phyloP scores from a whole-genome alignment of 2,329 filamentous ascomycete genomes.

The Hymenoscyphus fructigenus region DNA sequence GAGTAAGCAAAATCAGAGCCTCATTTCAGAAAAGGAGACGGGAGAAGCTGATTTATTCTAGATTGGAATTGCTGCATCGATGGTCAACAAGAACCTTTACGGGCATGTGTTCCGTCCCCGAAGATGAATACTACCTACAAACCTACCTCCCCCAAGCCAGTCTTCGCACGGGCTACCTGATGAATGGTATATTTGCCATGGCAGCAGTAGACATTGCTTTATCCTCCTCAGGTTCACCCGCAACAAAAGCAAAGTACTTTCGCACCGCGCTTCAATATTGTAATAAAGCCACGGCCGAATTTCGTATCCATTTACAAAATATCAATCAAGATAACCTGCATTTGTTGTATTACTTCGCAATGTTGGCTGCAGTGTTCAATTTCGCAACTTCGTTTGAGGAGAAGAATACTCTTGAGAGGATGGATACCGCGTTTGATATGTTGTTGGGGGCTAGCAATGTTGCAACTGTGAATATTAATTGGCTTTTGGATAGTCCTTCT shows the following conservation, averaged over 20 bases:
- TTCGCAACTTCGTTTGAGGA: slow-evolving; percentile 5
- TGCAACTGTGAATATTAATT: neutral
- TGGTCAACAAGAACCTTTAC: slow-evolving; percentile 12
- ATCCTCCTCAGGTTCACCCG: neutral
- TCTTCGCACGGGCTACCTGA: slow-evolving; percentile 3
- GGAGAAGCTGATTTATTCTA: neutral
- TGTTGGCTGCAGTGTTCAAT: slow-evolving; percentile 7
- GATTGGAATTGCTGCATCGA: slow-evolving; percentile 14
- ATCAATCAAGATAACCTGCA: slow-evolving; percentile 8
- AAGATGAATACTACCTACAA: slow-evolving; percentile 11
- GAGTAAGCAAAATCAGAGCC: neutral
- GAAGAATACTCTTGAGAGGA: neutral
- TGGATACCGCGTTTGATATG: neutral
- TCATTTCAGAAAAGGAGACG: neutral
- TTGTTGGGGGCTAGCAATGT: neutral
- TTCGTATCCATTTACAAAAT: slow-evolving; percentile 1
- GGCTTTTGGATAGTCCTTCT: neutral
- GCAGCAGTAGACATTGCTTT: neutral
- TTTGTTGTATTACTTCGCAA: slow-evolving; percentile 10
- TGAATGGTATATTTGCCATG: slow-evolving; percentile 10
- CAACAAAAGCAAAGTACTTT: slow-evolving; percentile 4
- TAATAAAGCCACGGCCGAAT: slow-evolving; percentile 8
- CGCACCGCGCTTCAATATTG: slow-evolving; percentile 9
- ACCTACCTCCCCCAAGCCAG: slow-evolving; percentile 1
- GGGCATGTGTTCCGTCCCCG: slow-evolving; percentile 4